phyloP scores from a whole-genome alignment of 805 yeast genomes.

The Zygosaccharomyces pseudorouxii region DNA sequence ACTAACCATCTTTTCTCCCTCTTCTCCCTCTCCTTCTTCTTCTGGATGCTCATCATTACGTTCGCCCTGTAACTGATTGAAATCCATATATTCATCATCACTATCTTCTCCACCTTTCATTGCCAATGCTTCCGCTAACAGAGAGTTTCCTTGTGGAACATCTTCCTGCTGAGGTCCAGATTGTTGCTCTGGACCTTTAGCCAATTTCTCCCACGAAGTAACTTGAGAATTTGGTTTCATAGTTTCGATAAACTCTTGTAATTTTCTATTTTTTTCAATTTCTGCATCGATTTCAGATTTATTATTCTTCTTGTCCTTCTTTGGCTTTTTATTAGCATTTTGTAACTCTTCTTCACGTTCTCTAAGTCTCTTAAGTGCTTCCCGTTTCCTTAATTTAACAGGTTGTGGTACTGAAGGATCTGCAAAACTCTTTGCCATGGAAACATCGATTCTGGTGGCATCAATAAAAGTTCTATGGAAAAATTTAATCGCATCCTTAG shows the following conservation, averaged over 20 bases:
- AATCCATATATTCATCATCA: constrained; percentile 43
- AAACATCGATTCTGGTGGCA: constrained; percentile 74
- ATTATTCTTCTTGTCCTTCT: constrained; percentile 31
- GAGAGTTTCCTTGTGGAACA: constrained; percentile 36
- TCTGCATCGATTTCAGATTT: constrained; percentile 48
- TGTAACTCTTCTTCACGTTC: constrained; percentile 46
- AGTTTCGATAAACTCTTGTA: constrained; percentile 76
- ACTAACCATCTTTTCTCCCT: constrained; percentile 46
- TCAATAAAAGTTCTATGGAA: constrained; percentile 78
- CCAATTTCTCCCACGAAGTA: constrained; percentile 60
- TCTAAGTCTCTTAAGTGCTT: constrained; percentile 43
- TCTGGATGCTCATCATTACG: constrained; percentile 43
- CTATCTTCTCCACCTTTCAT: constrained; percentile 38
- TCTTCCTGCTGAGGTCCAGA: constrained; percentile 26
- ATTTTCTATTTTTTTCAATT: constrained; percentile 57
- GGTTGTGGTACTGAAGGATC: constrained; percentile 78
- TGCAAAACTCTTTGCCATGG: constrained; percentile 76
- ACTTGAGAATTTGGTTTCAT: constrained; percentile 71
- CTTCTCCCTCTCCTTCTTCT: constrained; percentile 30
- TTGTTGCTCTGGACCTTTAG: background rate
- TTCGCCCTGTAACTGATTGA: constrained; percentile 26
- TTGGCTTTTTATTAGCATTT: constrained; percentile 40
- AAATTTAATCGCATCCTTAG: constrained; percentile 68
- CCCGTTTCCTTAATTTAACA: constrained; percentile 49
- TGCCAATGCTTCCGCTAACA: constrained; percentile 40